These are phyloP conservation scores for Apiospora kogelbergensis DNA, from an alignment of 2,329 filamentous ascomycete genomes.

Conservation along the genomic window DNA sequence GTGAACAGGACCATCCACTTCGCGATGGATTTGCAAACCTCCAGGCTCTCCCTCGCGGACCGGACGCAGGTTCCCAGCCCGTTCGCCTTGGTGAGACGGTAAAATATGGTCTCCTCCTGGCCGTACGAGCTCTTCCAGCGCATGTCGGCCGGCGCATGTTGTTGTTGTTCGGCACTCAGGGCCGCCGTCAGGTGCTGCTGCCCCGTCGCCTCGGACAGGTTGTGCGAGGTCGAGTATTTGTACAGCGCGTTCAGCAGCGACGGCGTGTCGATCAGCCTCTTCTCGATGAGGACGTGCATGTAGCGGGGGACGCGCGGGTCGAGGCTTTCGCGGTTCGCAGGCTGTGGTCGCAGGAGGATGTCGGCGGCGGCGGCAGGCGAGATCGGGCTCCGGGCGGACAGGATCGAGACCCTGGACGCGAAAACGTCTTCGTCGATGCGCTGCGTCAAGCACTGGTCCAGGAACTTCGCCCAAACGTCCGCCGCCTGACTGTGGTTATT, in stretches of 20 bases:
- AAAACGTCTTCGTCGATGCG: slow-evolving; percentile 57
- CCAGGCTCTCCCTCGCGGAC: slow-evolving; percentile 47
- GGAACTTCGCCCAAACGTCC: slow-evolving; percentile 50
- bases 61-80: slow-evolving; percentile 52
- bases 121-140: slow-evolving; percentile 59
- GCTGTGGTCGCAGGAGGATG: slow-evolving; percentile 56
- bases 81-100: slow-evolving; percentile 87
- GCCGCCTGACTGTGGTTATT: slow-evolving; percentile 24
- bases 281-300: slow-evolving; percentile 53
- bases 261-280: slow-evolving; percentile 52
- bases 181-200: slow-evolving; percentile 15
- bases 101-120: slow-evolving; percentile 88
- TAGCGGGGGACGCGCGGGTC: slow-evolving; percentile 62
- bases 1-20: slow-evolving; percentile 61
- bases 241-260: slow-evolving; percentile 56
- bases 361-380: slow-evolving; percentile 53
- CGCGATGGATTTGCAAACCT: slow-evolving; percentile 49
- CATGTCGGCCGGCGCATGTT: slow-evolving; percentile 17
- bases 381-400: slow-evolving; percentile 53
- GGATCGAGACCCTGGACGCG: slow-evolving; percentile 47
- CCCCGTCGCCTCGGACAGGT: slow-evolving; percentile 26
- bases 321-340: slow-evolving; percentile 47
- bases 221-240: slow-evolving; percentile 56
- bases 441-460: slow-evolving; percentile 47
- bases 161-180: slow-evolving; percentile 15